These are phyloP conservation scores for Triticum urartu DNA, from an alignment of 176 grass and related monocot genomes.

Conservation along the genomic window DNA sequence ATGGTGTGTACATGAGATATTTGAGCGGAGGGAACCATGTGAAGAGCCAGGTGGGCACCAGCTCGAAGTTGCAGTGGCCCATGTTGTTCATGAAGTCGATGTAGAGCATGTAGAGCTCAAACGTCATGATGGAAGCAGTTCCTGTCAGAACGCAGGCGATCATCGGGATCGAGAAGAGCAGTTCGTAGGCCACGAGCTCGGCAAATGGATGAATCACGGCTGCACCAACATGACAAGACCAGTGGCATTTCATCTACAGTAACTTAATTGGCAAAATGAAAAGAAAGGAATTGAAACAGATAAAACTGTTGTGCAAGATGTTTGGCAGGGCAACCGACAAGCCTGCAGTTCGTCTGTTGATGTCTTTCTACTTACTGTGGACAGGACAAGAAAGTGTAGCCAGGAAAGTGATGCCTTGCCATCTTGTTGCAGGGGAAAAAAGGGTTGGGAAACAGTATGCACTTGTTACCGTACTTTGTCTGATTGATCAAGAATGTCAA, in stretches of 20 bases:
- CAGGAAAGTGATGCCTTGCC: background rate
- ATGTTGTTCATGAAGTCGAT: conserved; percentile 81
- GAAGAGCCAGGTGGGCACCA: conserved; percentile 61
- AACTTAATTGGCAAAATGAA: background rate
- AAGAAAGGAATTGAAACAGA: background rate
- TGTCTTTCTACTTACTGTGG: background rate
- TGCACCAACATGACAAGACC: conserved; percentile 1
- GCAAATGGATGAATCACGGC: conserved; percentile 76
- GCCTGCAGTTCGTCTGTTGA: background rate
- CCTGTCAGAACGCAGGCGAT: conserved; percentile 27
- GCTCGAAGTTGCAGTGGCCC: conserved; percentile 76
- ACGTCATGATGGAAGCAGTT: conserved; percentile 20
- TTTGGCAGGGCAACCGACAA: background rate
- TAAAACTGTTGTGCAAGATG: background rate
- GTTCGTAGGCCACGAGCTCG: conserved; percentile 49
- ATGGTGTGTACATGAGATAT: conserved; percentile 79
- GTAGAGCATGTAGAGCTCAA: conserved; percentile 38
- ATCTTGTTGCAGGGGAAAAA: background rate
- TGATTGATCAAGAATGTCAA: background rate
- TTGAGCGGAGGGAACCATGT: conserved; percentile 59
- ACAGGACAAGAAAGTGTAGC: background rate
- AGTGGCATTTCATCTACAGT: background rate
- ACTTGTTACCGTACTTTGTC: background rate
- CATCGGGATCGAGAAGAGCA: conserved; percentile 54
- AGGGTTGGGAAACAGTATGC: background rate